Conservation (phyloP, 208 protist species). For the Trypanosoma lewisi region DNA sequence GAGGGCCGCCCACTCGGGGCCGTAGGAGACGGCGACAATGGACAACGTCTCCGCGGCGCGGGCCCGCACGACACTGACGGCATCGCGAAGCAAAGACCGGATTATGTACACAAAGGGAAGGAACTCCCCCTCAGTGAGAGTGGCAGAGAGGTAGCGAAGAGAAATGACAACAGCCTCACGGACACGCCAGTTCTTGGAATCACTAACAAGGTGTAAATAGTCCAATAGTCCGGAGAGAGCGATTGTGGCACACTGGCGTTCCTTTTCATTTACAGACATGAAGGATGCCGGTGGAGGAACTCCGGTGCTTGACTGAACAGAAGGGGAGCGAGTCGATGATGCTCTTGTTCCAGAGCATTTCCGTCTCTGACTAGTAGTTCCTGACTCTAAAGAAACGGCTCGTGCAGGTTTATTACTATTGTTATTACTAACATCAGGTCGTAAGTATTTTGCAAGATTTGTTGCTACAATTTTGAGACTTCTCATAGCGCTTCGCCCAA, state of each 20-base stretch:
- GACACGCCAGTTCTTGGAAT: conserved; percentile 72
- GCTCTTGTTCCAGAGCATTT: not conserved
- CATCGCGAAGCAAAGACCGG: conserved; percentile 52
- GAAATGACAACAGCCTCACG: conserved; percentile 51
- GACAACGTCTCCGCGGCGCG: conserved; percentile 47
- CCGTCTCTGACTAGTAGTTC: not conserved
- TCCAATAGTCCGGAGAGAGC: conserved; percentile 36
- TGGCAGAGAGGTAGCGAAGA: conserved; percentile 46
- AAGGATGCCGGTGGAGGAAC: not conserved
- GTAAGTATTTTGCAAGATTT: conserved; percentile 10
- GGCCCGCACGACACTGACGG: conserved; percentile 62
- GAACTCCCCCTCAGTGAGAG: conserved; percentile 47
- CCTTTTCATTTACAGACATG: not conserved
- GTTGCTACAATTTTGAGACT: conserved; percentile 10
- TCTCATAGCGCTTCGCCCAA: conserved; percentile 13
- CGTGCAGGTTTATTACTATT: not conserved
- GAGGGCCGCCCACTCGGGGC: conserved; percentile 58
- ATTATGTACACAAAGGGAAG: conserved; percentile 45
- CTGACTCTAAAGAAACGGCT: not conserved
- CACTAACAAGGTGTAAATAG: conserved; percentile 43
- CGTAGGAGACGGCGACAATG: conserved; percentile 45
- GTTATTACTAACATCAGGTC: not conserved
- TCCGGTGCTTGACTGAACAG: not conserved
- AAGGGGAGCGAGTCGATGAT: not conserved
- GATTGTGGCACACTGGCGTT: conserved; percentile 20